Conservation (phyloP, 2,329 filamentous ascomycete genomes). For the Aspergillus puulaauensis region DNA sequence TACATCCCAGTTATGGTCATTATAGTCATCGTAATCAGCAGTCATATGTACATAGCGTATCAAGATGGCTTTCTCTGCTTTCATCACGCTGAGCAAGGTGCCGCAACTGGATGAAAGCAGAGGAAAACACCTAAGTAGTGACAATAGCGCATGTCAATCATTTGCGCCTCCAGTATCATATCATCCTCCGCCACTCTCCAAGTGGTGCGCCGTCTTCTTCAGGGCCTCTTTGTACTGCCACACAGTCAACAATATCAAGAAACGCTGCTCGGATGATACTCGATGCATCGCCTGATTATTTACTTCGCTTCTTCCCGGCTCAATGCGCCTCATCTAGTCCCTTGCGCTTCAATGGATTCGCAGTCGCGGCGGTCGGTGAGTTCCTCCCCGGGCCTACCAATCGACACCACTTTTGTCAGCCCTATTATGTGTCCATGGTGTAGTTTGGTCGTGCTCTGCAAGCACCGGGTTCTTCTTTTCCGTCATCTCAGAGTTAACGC, state of each 20-base stretch:
- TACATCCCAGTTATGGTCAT: conserved; percentile 8
- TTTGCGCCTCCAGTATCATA: neutral
- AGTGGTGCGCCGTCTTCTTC: neutral
- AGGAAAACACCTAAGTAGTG: neutral
- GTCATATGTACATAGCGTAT: conserved; percentile 13
- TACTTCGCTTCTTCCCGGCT: neutral
- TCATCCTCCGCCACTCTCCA: neutral
- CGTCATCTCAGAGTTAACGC: conserved; percentile 15
- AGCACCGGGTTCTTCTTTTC: conserved; percentile 8
- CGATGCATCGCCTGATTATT: neutral
- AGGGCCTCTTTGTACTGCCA: neutral
- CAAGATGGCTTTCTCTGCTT: neutral
- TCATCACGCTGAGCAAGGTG: neutral
- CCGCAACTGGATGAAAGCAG: neutral
- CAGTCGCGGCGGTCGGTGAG: conserved; percentile 10
- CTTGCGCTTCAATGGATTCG: conserved; percentile 39
- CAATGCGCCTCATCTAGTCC: conserved; percentile 16
- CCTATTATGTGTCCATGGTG: conserved; percentile 16
- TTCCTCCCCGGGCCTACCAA: conserved; percentile 27
- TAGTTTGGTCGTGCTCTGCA: conserved; percentile 9
- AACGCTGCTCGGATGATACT: neutral
- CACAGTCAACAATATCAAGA: neutral
- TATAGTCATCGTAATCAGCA: conserved; percentile 5
- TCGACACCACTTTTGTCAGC: conserved; percentile 27
- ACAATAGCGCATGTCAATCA: neutral